Base-by-base conservation (phyloP, 164 flowering plant genomes). In the Cinnamomum micranthum region DNA sequence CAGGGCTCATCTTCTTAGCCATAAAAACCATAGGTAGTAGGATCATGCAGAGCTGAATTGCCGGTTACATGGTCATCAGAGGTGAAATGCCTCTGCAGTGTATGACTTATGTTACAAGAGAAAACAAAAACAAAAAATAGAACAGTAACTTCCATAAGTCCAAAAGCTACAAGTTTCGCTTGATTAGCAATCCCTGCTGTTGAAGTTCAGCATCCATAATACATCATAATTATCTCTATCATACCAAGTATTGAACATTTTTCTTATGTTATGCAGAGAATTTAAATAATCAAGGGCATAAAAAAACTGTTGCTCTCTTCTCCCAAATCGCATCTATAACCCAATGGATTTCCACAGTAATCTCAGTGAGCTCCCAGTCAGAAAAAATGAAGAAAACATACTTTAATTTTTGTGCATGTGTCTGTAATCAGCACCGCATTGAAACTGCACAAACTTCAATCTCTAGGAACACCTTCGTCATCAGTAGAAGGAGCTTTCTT, bases 401-500 rank as follows among this genome's bases (percentile, higher is more conserved):
- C 47, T 7, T 41, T 1, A 6, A 14, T 19, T 55, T 55, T 14
- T 28, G 47, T 67, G 69, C 22, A 67, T 3, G 20, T 9, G 10
- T 14, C 20, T 28, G 11, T 33, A 35, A 67, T 67, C 50, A 67
- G 47, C 27, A 64, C 41, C 2, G 28, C 19, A 31, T 14, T 17
- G 17, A 28, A 67, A 20, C 69, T 31, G 22, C 69, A 67, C 58
- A 73, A 35, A 50, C 70, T 50, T 73, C 69, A 74, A 74, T 69
- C 68, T 76, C 62, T 78, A 71, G 25, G 77, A 73, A 68, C 64
- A 33, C 19, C 59, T 55, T 25, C 10, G 2, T 78, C 74, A 25
- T 76, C 81, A 64, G 68, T 24, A 68, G 81, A 68, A 13, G 24
- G 77, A n/a, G 55, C 75, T 71, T 74, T 78, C 81, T 78, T 81